phyloP scores from a whole-genome alignment of 2,329 filamentous ascomycete genomes.

The Neoascochyta sp. region DNA sequence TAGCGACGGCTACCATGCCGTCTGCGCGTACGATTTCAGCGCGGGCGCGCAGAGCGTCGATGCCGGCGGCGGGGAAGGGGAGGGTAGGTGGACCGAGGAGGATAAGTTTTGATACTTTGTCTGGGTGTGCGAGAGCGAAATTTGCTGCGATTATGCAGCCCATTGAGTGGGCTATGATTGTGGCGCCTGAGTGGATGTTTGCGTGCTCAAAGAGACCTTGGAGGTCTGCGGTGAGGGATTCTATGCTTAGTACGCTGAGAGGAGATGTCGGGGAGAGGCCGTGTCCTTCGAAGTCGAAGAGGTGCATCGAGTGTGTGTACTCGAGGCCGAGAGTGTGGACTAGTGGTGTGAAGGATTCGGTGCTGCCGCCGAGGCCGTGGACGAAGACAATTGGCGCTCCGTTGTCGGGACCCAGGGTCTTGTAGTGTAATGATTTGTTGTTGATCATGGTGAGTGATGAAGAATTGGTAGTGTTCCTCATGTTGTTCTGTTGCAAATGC shows the following conservation, averaged over 20 bases:
- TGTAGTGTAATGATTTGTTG: conserved; percentile 44
- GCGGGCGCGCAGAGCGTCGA: conserved; percentile 28
- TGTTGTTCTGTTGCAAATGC: conserved; percentile 1
- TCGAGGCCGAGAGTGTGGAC: conserved; percentile 35
- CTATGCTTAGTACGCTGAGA: conserved; percentile 43
- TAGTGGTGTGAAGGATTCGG: conserved; percentile 47
- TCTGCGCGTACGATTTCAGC: conserved; percentile 43
- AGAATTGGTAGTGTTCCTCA: conserved; percentile 27
- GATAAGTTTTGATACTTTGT: conserved; percentile 44
- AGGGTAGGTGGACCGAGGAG: conserved; percentile 48
- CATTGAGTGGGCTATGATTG: conserved; percentile 51
- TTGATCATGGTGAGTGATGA: conserved; percentile 40
- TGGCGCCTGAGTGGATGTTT: conserved; percentile 32
- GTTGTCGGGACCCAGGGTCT: conserved; percentile 19
- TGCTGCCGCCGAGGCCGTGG: conserved; percentile 53
- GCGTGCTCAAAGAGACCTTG: conserved; percentile 38
- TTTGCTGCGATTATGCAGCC: conserved; percentile 49
- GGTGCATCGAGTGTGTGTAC: conserved; percentile 36
- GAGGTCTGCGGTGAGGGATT: conserved; percentile 46
- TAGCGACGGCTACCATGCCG: conserved; percentile 46
- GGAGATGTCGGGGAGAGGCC: conserved; percentile 53
- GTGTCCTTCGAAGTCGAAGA: conserved; percentile 56
- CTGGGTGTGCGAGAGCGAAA: conserved; percentile 42
- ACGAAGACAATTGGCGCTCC: conserved; percentile 47
- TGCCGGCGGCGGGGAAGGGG: conserved; percentile 42